Conservation (phyloP, 179 eudicot genomes). For the Drosera spatulata region DNA sequence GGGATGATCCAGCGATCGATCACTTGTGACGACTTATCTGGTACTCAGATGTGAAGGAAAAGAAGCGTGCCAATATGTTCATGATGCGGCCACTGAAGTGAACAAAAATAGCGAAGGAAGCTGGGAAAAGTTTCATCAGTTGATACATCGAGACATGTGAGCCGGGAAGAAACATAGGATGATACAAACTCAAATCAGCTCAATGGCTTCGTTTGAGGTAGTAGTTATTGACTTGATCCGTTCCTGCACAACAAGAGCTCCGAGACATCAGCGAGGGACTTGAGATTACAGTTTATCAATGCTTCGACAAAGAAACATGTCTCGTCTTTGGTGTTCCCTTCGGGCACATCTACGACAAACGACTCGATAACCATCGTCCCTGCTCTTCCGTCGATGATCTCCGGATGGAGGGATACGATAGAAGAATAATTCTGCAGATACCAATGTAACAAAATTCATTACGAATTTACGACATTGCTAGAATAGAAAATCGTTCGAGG, state of each 20-base stretch:
- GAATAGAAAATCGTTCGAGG: too few relatives aligned
- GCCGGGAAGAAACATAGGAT: background rate
- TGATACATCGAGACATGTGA: too few relatives aligned
- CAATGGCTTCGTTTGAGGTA: constrained; percentile 14
- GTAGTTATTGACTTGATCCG: constrained; percentile 47
- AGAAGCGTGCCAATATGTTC: too few relatives aligned
- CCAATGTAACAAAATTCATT: background rate
- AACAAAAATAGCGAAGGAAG: too few relatives aligned
- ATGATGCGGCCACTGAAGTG: too few relatives aligned
- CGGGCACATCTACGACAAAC: constrained; percentile 74
- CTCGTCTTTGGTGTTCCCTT: constrained; percentile 78
- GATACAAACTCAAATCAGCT: constrained; percentile 3
- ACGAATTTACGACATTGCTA: too few relatives aligned
- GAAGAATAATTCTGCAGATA: constrained; percentile 75
- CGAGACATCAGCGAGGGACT: constrained; percentile 63
- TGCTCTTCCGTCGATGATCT: constrained; percentile 71
- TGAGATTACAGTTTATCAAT: constrained; percentile 71
- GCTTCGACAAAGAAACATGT: constrained; percentile 76
- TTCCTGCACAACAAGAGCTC: constrained; percentile 69
- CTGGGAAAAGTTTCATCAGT: too few relatives aligned
- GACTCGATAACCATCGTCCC: constrained; percentile 84
- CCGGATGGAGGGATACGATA: constrained; percentile 62
- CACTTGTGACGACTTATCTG: too few relatives aligned
- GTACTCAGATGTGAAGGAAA: too few relatives aligned
- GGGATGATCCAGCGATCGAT: too few relatives aligned